These are phyloP conservation scores for Afroboletus lepidellus DNA, from an alignment of 1,284 basidiomycete genomes.

Conservation along the genomic window DNA sequence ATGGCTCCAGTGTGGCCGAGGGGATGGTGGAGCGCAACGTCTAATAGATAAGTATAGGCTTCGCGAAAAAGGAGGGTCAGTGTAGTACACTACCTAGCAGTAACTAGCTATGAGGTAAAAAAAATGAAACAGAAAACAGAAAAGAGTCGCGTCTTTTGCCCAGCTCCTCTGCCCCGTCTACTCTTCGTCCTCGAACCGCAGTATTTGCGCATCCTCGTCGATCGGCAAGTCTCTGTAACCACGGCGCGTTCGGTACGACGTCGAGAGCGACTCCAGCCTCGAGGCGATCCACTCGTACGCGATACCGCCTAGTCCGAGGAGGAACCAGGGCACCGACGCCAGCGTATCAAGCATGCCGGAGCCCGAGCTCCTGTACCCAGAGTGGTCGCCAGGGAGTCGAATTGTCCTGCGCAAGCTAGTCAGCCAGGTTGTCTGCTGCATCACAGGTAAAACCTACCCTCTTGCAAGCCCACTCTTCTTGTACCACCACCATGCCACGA, in stretches of 20 bases:
- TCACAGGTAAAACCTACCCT: conserved; percentile 52
- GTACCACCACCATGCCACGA: conserved; percentile 81
- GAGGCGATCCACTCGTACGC: conserved; percentile 66
- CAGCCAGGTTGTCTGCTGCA: conserved; percentile 3
- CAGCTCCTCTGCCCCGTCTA: conserved; percentile 18
- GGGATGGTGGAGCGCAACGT: no score
- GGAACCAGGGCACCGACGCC: conserved; percentile 84
- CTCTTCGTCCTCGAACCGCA: conserved; percentile 80
- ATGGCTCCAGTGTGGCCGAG: no score
- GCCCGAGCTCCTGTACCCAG: conserved; percentile 35
- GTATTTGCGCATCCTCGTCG: conserved; percentile 86
- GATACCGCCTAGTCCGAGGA: conserved; percentile 74
- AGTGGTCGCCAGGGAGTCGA: conserved; percentile 59
- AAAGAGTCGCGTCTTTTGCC: neutral
- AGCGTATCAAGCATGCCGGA: conserved; percentile 65
- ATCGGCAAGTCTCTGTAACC: conserved; percentile 84
- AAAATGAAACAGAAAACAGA: neutral
- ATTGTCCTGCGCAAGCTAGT: conserved; percentile 56
- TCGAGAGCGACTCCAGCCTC: conserved; percentile 41
- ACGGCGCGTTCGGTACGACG: conserved; percentile 48
- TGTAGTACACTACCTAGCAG: neutral
- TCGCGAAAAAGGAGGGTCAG: neutral
- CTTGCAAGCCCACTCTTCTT: conserved; percentile 62
- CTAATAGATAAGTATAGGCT: neutral
- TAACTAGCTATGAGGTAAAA: neutral